Evolutionary conservation across 371 early-diverging fungal species (phyloP).

Genomic region (Smittium culicis): DNA sequence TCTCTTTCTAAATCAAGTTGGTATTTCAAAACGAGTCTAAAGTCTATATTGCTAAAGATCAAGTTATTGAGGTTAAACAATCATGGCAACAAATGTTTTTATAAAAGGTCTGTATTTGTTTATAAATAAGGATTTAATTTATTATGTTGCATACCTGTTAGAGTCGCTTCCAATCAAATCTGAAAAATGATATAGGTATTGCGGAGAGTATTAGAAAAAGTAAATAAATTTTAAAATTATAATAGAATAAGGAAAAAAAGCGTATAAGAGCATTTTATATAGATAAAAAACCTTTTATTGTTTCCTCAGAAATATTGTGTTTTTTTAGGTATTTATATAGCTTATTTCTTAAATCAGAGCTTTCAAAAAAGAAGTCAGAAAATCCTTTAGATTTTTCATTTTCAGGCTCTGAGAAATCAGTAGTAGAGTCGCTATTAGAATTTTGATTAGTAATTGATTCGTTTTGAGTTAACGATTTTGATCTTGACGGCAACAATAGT

Average conservation of each 20-base stretch:
- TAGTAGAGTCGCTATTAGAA: too few relatives aligned
- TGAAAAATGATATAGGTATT: not conserved
- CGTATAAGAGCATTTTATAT: too few relatives aligned
- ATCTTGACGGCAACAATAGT: not conserved
- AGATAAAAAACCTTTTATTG: not conserved
- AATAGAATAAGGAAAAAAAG: not conserved
- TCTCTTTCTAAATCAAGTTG: not conserved
- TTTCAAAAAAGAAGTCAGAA: too few relatives aligned
- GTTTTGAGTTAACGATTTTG: too few relatives aligned
- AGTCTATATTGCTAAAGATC: not conserved
- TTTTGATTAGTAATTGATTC: too few relatives aligned
- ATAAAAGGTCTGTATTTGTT: too few relatives aligned
- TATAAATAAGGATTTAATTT: too few relatives aligned
- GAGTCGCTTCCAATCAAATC: not conserved
- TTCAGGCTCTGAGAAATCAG: too few relatives aligned
- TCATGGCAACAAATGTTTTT: too few relatives aligned
- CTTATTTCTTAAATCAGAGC: not conserved
- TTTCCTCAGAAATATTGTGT: not conserved
- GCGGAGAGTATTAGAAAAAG: not conserved
- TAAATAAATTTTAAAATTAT: not conserved
- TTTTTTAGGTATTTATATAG: not conserved
- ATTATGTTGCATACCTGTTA: not conserved
- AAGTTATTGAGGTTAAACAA: too few relatives aligned
- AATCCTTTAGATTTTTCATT: too few relatives aligned
- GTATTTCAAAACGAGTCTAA: not conserved